Base-by-base conservation (phyloP, 257 asterid species). In the Solanum medicagineum region DNA sequence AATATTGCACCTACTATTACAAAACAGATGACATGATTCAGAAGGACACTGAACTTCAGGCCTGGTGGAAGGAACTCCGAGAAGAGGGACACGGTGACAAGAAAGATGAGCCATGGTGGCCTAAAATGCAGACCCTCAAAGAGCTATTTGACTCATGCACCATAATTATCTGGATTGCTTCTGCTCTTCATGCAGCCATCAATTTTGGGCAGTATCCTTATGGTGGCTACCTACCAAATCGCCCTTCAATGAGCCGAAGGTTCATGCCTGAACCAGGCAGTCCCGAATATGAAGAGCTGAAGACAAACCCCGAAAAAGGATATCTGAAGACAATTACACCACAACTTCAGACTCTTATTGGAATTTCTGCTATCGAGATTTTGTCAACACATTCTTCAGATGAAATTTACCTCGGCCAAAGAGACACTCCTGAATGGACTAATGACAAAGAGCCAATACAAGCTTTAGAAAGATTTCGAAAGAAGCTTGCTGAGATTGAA, bases 111-210 rank as follows among this genome's bases (percentile, higher is more conserved):
- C 90, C 88, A 3, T 94, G 97, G 97, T 95, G 98, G 98, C 94
- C 94, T 11, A 84, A 91, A 85, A 93, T 94, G 98, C 91, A 89
- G 69, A 91, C 94, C n/a, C 77, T 83, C 4, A n/a, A 89, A 54
- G 98, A 93, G 14, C 92, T 95, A 16, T 80, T 88, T 13, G 89
- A 93, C 45, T 90, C 96, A 7, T 92, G 98, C 93, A 91, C 97
- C 60, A 95, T 57, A 24, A 92, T 94, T 81, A 93, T 95, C 85
- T 94, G 98, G 98, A 29, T 92, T 53, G 93, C 97, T 1, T 94
- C 98, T 8, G 98, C 98, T n/a, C 97, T 94, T 71, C 98, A 95
- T 10, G 97, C 98, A 19, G 93, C 97, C 2, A 86, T 92, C 70
- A 95, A 92, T 70, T 95, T 95, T 7, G 97, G 97, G 12, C 97